Evolutionary conservation across 139 green algal genomes (phyloP).

Genomic region (Auxenochlorella pyrenoidosa): DNA sequence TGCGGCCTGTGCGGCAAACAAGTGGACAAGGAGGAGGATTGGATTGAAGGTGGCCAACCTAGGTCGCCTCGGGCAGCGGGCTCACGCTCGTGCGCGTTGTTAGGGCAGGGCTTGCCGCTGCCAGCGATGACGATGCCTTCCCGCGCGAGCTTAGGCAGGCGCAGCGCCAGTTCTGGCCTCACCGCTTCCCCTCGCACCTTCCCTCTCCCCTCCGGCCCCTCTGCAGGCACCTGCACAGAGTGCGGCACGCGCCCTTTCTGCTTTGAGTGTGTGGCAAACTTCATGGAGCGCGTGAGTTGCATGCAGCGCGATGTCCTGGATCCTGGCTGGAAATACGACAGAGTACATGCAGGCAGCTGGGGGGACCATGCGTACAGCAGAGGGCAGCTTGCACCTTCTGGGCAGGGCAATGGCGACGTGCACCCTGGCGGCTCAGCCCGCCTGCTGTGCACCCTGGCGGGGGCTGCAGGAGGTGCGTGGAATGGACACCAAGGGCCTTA

Average conservation of each 20-base stretch:
- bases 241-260: background rate
- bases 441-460: background rate
- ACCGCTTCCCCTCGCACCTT: background rate
- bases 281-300: background rate
- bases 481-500: background rate
- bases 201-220: background rate
- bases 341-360: no score
- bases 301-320: no score
- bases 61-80: no score
- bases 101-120: no score
- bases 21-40: background rate
- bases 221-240: background rate
- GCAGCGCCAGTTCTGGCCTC: no score
- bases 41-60: background rate
- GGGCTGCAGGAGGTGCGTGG: background rate
- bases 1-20: background rate
- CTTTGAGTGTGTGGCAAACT: background rate
- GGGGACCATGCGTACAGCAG: no score
- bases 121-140: no score
- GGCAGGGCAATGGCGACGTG: no score
- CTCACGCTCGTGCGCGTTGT: no score
- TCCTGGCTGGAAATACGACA: no score
- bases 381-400: no score
- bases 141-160: no score
- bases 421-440: background rate